Conservation (phyloP, 345 rosid genomes). For the Salix exigua region DNA sequence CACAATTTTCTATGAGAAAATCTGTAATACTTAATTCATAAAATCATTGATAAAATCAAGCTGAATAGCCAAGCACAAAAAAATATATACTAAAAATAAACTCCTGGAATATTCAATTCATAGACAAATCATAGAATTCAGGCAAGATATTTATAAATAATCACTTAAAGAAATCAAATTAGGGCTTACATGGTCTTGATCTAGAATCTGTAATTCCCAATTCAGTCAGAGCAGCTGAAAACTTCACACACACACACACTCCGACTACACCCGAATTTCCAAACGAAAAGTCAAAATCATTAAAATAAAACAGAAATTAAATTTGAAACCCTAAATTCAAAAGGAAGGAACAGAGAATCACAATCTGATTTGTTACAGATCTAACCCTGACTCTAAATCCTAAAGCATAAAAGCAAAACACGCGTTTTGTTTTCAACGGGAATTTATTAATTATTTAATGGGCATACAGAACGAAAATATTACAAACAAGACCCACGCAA, state of each 20-base stretch:
- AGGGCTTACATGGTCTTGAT: conserved; percentile 19
- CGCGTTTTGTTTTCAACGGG: not conserved
- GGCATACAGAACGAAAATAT: not conserved
- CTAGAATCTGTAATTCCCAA: conserved; percentile 13
- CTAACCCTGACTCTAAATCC: conserved; percentile 13
- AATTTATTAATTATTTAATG: not conserved
- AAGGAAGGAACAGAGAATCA: not conserved
- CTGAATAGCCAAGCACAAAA: not conserved
- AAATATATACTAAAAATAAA: not conserved
- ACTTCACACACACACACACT: not conserved
- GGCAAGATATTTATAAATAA: not conserved
- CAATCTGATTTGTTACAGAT: not conserved
- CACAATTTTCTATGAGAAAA: not conserved
- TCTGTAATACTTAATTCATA: not conserved
- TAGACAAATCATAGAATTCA: not conserved
- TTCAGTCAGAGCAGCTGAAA: conserved; percentile 16
- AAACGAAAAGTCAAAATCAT: not conserved
- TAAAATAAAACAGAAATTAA: not conserved
- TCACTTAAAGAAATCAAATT: not conserved
- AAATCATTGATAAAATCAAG: not conserved
- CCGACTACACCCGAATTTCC: not conserved
- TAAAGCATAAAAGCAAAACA: not conserved
- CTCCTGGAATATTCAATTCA: not conserved
- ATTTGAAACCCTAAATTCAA: not conserved
- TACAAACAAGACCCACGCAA: conserved; percentile 3